Base-by-base conservation (phyloP, 2,329 filamentous ascomycete genomes). In the Colletotrichum tanaceti region DNA sequence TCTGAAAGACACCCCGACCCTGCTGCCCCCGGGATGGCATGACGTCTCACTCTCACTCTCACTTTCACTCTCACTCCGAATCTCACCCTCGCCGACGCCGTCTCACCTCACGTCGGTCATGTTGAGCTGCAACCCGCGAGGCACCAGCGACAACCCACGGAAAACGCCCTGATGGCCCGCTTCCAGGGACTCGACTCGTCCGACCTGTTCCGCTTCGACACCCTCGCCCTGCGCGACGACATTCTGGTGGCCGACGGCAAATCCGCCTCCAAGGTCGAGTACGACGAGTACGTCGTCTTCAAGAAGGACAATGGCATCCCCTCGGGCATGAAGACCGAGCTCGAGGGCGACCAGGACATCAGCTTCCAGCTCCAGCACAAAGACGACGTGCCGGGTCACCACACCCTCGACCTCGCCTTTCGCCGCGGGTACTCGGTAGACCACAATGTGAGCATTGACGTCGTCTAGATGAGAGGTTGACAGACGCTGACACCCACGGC, bases 211-310 rank as follows among this genome's bases (percentile, higher is more conserved):
- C 78, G 77, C 70, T 80, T 78, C 68, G 78, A 80, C 71, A 78
- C 77, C 54, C 71, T 73, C 43, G 70, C 72, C 54, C 74, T 77
- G 52, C 75, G 77, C 47, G 72, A 72, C n/a, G 76, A 78, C 58
- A 74, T 80, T 50, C 73, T 80, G n/a, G 72, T 80, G 53, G 74
- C 72, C 6, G 73, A 75, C 11, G 70, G 75, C 5, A 71, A 72
- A 5, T 71, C 74, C 6, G 72, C 71, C 41, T 80, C 78, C 24
- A 76, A 77, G 59, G 73, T 79, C 38, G 79, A 77, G 59, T 80
- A 79, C 44, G 79, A 80, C 41, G 79, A 80, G 71, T 80, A 79
- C 55, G 79, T 79, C 28, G 78, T 79, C 47, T 80, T 78, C 47
- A 76, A 74, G 50, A 71, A 72, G 61, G 63, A 68, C 39, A 68